A percentile compares a stretch with the other conserved stretches of the same genome.
phyloP scores from a whole-genome alignment of 2,329 filamentous ascomycete species.

The Diaporthe sp. region DNA sequence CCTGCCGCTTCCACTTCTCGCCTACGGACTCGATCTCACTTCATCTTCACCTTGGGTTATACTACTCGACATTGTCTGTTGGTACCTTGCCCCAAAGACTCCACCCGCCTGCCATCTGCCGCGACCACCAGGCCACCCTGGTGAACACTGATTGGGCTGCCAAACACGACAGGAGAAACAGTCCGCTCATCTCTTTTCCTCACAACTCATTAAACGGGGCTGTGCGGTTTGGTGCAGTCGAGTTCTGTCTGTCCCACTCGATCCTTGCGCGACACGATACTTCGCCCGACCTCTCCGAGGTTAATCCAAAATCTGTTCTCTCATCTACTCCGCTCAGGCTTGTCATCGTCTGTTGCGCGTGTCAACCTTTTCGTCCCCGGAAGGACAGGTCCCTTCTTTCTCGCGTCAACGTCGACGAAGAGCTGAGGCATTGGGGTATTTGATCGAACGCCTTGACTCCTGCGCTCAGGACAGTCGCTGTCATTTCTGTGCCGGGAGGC shows the following conservation, averaged over 20 bases:
- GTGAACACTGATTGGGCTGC: conserved; percentile 30
- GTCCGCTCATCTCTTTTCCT: conserved; percentile 23
- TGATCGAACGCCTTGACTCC: not conserved
- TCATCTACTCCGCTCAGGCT: not conserved
- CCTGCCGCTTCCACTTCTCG: conserved; percentile 7
- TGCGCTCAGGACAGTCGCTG: conserved; percentile 37
- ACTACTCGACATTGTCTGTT: conserved; percentile 30
- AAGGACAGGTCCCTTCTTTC: not conserved
- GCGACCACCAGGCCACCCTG: conserved; percentile 31
- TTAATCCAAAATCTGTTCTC: not conserved
- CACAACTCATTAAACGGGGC: conserved; percentile 13
- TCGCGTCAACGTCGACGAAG: not conserved
- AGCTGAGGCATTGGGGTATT: not conserved
- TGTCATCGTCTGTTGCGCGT: not conserved
- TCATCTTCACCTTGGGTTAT: conserved; percentile 10
- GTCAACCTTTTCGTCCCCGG: not conserved
- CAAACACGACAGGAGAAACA: conserved; percentile 27
- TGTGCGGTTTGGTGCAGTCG: conserved; percentile 31
- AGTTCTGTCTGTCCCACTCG: conserved; percentile 28
- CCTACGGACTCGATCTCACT: conserved; percentile 27
- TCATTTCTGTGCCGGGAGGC: conserved; percentile 19
- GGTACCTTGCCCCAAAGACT: conserved; percentile 28
- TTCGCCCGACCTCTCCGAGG: conserved; percentile 18
- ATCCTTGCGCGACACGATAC: conserved; percentile 30
- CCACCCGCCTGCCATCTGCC: conserved; percentile 35